Base-by-base conservation (phyloP, 768 basidiomycete genomes). In the Suillus subalutaceus region DNA sequence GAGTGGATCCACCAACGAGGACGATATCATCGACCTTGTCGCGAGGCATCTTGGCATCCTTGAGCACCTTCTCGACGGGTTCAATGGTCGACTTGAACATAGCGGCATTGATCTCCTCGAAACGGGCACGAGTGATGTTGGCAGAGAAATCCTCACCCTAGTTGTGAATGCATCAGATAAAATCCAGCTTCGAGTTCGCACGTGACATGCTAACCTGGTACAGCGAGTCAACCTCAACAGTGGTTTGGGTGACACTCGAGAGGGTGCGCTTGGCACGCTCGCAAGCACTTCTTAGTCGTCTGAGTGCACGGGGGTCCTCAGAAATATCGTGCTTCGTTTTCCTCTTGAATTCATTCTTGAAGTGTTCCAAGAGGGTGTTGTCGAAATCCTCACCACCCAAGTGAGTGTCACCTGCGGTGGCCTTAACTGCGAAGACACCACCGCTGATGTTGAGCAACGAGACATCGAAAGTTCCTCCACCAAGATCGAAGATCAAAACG, bases 331-430 rank as follows among this genome's bases (percentile, higher is more conserved):
- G 89, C 84, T 98, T 97, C 75, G 91, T 89, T 87, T 99, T 99
- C 74, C 87, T 86, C 88, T 97, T 94, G 90, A 99, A 99, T 84
- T 99, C 97, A 79, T 91, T 92, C 88, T 97, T 97, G 92, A 99
- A 99, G 87, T 96, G 93, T 63, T 99, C 95, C 69, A 99, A 82
- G 70, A 99, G 90, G 77, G 94, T 88, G 83, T 99, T 99, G 83
- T 99, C 97, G 76, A 99, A 99, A 80, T 99, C 97, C 83, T 99
- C 97, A 83, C 97, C 97, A 84, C 97, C 97, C 79, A 99, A 85
- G 82, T 99, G 97, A 72, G 97, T 99, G 81, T 99, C 96, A 84
- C 97, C 97, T 72, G 96, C 96, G 70, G 97, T 99, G 53, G 97
- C 96, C 86, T 99, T 99, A 78, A 99, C 97, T 72, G 96, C 96